phyloP scores from a whole-genome alignment of 1,284 basidiomycete species.

The Sutorius eximius region DNA sequence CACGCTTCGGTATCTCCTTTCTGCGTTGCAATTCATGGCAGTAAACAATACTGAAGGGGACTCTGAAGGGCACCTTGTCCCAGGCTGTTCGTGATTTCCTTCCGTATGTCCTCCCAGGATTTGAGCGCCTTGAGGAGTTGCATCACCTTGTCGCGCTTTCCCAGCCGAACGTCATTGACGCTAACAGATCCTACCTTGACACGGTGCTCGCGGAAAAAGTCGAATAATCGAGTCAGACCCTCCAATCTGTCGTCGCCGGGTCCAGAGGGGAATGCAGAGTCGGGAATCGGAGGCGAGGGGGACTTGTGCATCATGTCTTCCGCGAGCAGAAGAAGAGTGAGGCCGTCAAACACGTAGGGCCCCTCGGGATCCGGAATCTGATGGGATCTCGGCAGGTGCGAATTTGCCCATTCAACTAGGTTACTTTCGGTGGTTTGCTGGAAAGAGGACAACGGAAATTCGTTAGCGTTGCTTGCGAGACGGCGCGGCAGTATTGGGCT shows the following conservation, averaged over 20 bases:
- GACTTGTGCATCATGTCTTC: constrained; percentile 74
- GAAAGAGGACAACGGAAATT: background rate
- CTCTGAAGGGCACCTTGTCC: constrained; percentile 40
- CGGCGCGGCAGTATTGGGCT: constrained; percentile 23
- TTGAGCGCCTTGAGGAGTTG: constrained; percentile 74
- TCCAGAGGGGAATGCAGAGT: constrained; percentile 72
- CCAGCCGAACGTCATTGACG: constrained; percentile 84
- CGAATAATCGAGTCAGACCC: constrained; percentile 84
- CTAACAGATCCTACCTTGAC: constrained; percentile 86
- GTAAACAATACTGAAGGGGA: background rate
- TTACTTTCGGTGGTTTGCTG: constrained; percentile 42
- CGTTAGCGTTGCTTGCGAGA: constrained; percentile 50
- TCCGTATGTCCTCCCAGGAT: constrained; percentile 74
- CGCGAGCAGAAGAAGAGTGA: constrained; percentile 71
- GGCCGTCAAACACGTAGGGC: constrained; percentile 55
- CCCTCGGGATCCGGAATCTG: constrained; percentile 57
- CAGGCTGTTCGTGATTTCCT: constrained; percentile 52
- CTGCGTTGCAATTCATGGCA: background rate
- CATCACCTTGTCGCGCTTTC: constrained; percentile 74
- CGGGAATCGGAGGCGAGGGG: constrained; percentile 66
- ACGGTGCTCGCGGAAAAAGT: constrained; percentile 85
- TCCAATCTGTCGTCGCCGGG: constrained; percentile 76
- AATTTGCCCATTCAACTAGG: constrained; percentile 86
- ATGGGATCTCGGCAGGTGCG: constrained; percentile 67
- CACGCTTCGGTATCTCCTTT: background rate